These are phyloP conservation scores for Talaromyces wortmannii DNA, from an alignment of 495 filamentous ascomycete species.

Conservation along the genomic window DNA sequence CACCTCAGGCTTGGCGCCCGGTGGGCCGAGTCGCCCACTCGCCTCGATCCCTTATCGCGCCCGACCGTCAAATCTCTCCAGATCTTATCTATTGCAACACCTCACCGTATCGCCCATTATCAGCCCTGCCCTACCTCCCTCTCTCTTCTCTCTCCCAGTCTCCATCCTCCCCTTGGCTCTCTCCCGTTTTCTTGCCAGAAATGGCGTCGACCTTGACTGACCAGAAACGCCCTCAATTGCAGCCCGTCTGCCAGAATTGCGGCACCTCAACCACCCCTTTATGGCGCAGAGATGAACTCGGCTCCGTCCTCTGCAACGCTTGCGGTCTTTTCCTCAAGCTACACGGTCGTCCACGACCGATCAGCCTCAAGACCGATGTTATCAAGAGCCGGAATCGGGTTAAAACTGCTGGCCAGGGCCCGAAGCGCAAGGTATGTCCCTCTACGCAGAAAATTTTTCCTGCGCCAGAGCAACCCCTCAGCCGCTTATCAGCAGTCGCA, in stretches of 20 bases:
- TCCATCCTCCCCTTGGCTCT: conserved; percentile 6
- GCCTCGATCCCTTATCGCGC: conserved; percentile 33
- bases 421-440: conserved; percentile 77
- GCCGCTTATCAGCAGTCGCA: conserved; percentile 6
- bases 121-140: conserved; percentile 16
- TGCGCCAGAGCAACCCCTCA: background rate
- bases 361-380: conserved; percentile 96
- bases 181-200: conserved; percentile 14
- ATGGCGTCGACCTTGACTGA: conserved; percentile 55
- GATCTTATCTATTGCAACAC: conserved; percentile 41
- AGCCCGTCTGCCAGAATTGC: conserved; percentile 98
- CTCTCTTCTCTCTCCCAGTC: conserved; percentile 12
- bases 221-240: conserved; percentile 50
- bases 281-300: conserved; percentile 94
- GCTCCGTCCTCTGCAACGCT: conserved; percentile 97
- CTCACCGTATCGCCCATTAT: conserved; percentile 18
- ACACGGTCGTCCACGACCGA: conserved; percentile 85
- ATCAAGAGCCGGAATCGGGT: conserved; percentile 99
- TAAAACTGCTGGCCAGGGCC: conserved; percentile 78
- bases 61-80: conserved; percentile 38
- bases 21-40: conserved; percentile 5
- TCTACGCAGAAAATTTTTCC: conserved; percentile 19
- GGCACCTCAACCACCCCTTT: conserved; percentile 90
- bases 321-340: conserved; percentile 97
- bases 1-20: background rate